A percentile compares a stretch with the other conserved stretches of the same genome.
Conservation (phyloP, 345 rosid genomes). For the Syzygium aqueum region DNA sequence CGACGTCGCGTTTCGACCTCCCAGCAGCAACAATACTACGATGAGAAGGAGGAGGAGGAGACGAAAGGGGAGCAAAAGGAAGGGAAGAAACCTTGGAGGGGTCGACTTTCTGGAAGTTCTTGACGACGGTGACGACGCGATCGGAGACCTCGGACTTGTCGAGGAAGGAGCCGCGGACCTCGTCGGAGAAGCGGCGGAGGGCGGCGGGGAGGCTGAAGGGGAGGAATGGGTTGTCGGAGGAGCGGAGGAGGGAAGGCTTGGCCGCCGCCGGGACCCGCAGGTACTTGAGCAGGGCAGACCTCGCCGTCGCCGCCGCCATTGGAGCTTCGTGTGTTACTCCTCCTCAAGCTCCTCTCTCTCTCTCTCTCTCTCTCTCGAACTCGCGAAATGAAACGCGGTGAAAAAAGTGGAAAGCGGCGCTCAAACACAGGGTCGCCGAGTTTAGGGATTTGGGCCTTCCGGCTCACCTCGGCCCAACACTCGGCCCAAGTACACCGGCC, state of each 20-base stretch:
- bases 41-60: neutral
- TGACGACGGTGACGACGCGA: constrained; percentile 80
- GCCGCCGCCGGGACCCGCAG: constrained; percentile 43
- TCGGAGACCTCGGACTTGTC: constrained; percentile 96
- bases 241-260: neutral
- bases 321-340: constrained; percentile 1
- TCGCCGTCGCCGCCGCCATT: constrained; percentile 41
- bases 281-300: constrained; percentile 60
- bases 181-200: constrained; percentile 67
- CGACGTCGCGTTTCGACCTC: neutral
- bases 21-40: neutral
- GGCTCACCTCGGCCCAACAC: neutral
- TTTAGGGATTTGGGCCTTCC: neutral
- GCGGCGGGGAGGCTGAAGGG: constrained; percentile 22
- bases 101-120: constrained; percentile 84
- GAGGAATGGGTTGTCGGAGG: constrained; percentile 4
- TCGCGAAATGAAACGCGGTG: neutral
- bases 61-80: neutral
- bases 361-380: neutral
- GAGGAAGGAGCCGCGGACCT: constrained; percentile 81
- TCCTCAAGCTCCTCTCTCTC: constrained; percentile 6
- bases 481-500: neutral
- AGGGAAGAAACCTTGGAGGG: constrained; percentile 61
- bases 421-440: neutral
- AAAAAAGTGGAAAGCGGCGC: neutral